phyloP scores from a whole-genome alignment of 208 protist species.

The Trypanosoma rangeli region DNA sequence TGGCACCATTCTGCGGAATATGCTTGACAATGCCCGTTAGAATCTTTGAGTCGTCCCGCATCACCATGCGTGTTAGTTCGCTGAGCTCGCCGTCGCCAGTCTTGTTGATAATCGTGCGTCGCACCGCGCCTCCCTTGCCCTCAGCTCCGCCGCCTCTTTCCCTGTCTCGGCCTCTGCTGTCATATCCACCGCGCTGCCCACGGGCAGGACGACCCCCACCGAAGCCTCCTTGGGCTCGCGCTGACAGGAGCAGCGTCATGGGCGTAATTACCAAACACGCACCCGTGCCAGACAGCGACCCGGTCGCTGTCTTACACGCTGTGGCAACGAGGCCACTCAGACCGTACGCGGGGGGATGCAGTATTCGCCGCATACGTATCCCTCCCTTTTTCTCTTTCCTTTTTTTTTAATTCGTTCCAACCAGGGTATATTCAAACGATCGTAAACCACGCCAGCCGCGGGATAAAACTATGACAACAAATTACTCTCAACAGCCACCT shows the following conservation, averaged over 20 bases:
- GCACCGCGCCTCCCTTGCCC: neutral
- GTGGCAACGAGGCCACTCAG: neutral
- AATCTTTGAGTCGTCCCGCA: conserved; percentile 70
- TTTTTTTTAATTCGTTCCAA: too few relatives aligned
- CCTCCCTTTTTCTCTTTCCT: too few relatives aligned
- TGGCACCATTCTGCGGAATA: conserved; percentile 57
- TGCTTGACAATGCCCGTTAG: conserved; percentile 53
- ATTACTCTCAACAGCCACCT: neutral
- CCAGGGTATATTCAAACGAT: too few relatives aligned
- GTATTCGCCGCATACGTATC: conserved; percentile 4
- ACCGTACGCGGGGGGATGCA: conserved; percentile 2
- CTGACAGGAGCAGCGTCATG: neutral
- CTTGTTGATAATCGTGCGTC: conserved; percentile 34
- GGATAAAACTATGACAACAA: too few relatives aligned
- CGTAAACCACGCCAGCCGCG: too few relatives aligned
- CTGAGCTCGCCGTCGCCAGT: conserved; percentile 63
- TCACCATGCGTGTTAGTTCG: conserved; percentile 44
- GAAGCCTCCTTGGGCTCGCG: conserved; percentile 14
- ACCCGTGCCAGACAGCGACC: neutral
- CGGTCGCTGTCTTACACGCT: neutral
- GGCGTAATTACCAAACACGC: neutral
- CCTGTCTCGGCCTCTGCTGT: neutral
- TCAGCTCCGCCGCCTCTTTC: conserved; percentile 1
- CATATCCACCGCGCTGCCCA: conserved; percentile 18
- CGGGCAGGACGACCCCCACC: conserved; percentile 16